Evolutionary conservation across 305 asterid genomes (phyloP).

Genomic region (Withania somnifera): DNA sequence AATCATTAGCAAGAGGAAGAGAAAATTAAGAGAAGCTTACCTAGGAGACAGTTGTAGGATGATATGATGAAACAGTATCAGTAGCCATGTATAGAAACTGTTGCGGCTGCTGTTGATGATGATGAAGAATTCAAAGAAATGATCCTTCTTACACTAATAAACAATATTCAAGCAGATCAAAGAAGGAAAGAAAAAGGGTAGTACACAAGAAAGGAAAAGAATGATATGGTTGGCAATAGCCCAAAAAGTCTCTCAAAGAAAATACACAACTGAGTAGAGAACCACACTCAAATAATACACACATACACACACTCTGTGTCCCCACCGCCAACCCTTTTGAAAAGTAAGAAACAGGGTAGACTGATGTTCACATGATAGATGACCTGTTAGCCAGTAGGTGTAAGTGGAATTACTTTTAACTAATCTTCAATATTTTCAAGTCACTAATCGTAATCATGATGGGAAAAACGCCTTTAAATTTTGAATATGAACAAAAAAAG

Average conservation of each 20-base stretch:
- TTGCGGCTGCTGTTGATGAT: neutral
- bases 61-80: constrained; percentile 49
- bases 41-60: constrained; percentile 23
- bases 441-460: neutral
- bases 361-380: constrained; percentile 47
- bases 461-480: neutral
- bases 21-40: constrained; percentile 16
- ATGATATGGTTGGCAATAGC: constrained; percentile 64
- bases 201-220: constrained; percentile 30
- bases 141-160: neutral
- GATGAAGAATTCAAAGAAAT: neutral
- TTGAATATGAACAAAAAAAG: neutral
- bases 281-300: constrained; percentile 11
- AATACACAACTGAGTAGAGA: constrained; percentile 22
- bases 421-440: constrained; percentile 4
- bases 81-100: constrained; percentile 49
- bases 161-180: neutral
- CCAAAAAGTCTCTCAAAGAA: constrained; percentile 27
- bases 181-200: neutral
- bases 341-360: constrained; percentile 9
- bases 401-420: constrained; percentile 26
- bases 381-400: constrained; percentile 48
- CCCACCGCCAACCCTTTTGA: constrained; percentile 1
- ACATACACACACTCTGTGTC: neutral
- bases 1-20: too few relatives aligned